Conservation (phyloP, 129 eudicot genomes). For the Chrysanthemum lavandulifolium region DNA sequence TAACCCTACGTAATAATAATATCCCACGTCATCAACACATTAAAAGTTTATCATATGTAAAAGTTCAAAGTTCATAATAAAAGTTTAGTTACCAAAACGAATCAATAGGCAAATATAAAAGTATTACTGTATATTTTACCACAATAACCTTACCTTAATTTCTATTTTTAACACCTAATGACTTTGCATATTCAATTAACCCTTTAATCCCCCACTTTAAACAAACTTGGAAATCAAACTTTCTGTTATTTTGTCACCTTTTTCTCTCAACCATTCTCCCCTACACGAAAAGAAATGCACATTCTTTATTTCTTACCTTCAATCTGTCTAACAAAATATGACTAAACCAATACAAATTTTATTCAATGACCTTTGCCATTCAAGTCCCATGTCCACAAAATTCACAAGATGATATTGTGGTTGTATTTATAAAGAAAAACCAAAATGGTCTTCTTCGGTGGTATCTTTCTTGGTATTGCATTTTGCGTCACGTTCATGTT, state of each 20-base stretch:
- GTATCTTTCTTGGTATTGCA: conserved; percentile 62
- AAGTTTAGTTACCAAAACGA: too few relatives aligned
- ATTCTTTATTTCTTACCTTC: conserved; percentile 31
- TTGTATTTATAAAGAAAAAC: conserved; percentile 17
- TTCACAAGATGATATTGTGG: conserved; percentile 3
- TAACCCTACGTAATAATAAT: too few relatives aligned
- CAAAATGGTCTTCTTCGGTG: conserved; percentile 46
- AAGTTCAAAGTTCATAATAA: too few relatives aligned
- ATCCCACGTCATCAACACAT: too few relatives aligned
- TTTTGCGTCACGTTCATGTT: conserved; percentile 61
- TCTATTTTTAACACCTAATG: too few relatives aligned
- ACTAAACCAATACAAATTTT: conserved; percentile 21
- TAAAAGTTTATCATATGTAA: too few relatives aligned
- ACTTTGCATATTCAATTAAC: neutral
- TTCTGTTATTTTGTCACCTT: conserved; percentile 19
- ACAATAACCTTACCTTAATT: too few relatives aligned
- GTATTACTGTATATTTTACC: too few relatives aligned
- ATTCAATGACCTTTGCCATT: conserved; percentile 27
- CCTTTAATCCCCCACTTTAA: conserved; percentile 20
- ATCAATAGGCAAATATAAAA: too few relatives aligned
- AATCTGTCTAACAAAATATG: conserved; percentile 29
- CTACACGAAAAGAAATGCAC: conserved; percentile 21
- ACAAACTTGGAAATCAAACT: conserved; percentile 36
- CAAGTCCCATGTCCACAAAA: conserved; percentile 7
- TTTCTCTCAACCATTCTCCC: conserved; percentile 14